phyloP scores from a whole-genome alignment of 805 yeast genomes.

The Hanseniaspora jakobsenii region DNA sequence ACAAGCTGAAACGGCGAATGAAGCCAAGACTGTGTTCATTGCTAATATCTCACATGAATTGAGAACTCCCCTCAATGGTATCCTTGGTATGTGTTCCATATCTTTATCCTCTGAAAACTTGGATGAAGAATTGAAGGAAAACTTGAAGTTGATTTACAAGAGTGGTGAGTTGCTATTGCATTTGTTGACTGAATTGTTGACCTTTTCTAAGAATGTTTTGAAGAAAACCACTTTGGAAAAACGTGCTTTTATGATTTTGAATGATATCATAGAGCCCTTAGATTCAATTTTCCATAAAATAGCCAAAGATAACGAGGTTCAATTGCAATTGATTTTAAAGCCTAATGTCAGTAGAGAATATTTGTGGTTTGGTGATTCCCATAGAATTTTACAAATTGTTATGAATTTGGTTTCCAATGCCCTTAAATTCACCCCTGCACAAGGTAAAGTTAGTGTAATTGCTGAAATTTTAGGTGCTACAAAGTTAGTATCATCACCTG shows the following conservation, averaged over 20 bases:
- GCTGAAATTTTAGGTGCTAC: slow-evolving; percentile 56
- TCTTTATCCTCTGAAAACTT: slow-evolving; percentile 74
- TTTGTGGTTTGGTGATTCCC: slow-evolving; percentile 75
- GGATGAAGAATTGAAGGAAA: slow-evolving; percentile 51
- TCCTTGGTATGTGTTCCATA: slow-evolving; percentile 87
- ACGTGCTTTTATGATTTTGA: slow-evolving; percentile 57
- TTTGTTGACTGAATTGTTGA: slow-evolving; percentile 76
- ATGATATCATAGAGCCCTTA: slow-evolving; percentile 75
- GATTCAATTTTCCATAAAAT: slow-evolving; percentile 73
- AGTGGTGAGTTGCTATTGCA: slow-evolving; percentile 85
- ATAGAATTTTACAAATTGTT: slow-evolving; percentile 78
- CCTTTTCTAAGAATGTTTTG: slow-evolving; percentile 80
- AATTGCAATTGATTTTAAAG: slow-evolving; percentile 45
- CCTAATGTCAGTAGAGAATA: slow-evolving; percentile 53
- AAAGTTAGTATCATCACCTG: too few species aligned
- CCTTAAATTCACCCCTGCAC: slow-evolving; percentile 81
- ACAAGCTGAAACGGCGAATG: slow-evolving; percentile 89
- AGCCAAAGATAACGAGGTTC: slow-evolving; percentile 66
- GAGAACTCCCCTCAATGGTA: slow-evolving; percentile 92
- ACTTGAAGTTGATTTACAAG: slow-evolving; percentile 70
- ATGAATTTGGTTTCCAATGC: slow-evolving; percentile 89
- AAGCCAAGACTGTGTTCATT: slow-evolving; percentile 86
- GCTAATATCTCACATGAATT: slow-evolving; percentile 90
- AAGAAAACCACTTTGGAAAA: slow-evolving; percentile 74
- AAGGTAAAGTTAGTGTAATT: slow-evolving; percentile 70